Base-by-base conservation (phyloP, 75 land plant genomes). In the Cunninghamia lanceolata region DNA sequence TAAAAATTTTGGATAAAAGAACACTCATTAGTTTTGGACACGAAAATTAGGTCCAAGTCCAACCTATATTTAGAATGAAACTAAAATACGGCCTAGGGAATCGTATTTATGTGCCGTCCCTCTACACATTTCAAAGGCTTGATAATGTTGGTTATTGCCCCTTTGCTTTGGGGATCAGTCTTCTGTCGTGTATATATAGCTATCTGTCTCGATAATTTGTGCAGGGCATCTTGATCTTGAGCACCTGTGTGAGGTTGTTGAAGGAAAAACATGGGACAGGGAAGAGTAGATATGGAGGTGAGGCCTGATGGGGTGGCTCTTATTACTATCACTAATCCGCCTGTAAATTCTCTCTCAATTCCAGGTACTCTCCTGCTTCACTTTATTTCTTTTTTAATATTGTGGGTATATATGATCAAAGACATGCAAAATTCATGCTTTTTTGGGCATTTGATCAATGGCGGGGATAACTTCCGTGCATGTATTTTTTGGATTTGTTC, bases 291-390 rank as follows among this genome's bases (percentile, higher is more conserved):
- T 63, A 84, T 94, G 86, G 94, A 92, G 82, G 93, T 94, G 17
- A 93, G 94, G 63, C 86, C 85, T 34, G 95, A 94, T 76, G 95
- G 95, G 0, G 94, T 94, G 3, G 95, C 94, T 30, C 53, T 92
- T 84, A 90, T 94, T 39, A 94, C 95, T 86, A 85, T 94, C 87
- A 84, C 82, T 28, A 83, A 94, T 59, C 95, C 95, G 66, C 95
- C 95, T 59, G 94, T 94, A 76, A 94, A 94, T 87, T 88, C 95
- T 32, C 91, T 94, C 14, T 90, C 95, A 39, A 35, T 90, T 43
- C 94, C 90, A 78, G 94, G 95, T 94, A 70, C 82, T 63, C 21
- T 46, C 16, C 34, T 32, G 3, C n/a, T 56, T 70, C 71, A 56
- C 28, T 52, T 45, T 53, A 6, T 53, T 47, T 32, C 40, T 82